phyloP scores from a whole-genome alignment of 305 asterid species.

The Solanum aculeatissimum region DNA sequence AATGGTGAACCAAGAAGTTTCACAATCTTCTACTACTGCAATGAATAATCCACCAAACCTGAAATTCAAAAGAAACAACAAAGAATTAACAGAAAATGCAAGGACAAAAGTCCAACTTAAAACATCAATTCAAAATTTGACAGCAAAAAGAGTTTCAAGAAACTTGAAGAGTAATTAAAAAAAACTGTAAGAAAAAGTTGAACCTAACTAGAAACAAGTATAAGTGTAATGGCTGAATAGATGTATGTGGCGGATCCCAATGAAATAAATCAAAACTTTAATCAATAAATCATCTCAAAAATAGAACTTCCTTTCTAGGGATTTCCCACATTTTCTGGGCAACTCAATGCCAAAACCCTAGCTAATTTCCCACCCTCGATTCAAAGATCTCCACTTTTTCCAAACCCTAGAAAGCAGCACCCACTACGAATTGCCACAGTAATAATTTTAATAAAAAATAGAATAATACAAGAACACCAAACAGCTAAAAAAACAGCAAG shows the following conservation, averaged over 20 bases:
- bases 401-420: slow-evolving; percentile 2
- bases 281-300: background rate
- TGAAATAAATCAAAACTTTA: background rate
- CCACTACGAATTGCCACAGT: background rate
- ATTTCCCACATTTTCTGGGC: background rate
- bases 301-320: background rate
- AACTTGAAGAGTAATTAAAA: background rate
- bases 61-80: slow-evolving; percentile 13
- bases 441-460: background rate
- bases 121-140: background rate
- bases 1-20: slow-evolving; percentile 2
- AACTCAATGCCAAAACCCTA: slow-evolving; percentile 4
- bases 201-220: background rate
- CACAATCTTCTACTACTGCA: slow-evolving; percentile 17
- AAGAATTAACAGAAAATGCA: slow-evolving; percentile 1
- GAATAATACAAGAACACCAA: background rate
- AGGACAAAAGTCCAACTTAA: background rate
- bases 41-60: slow-evolving; percentile 34
- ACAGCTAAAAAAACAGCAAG: background rate
- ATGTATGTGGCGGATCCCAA: background rate
- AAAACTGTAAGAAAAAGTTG: background rate
- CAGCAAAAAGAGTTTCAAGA: background rate
- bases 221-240: background rate
- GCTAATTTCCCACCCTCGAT: background rate
- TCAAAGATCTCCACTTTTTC: slow-evolving; percentile 2